Base-by-base conservation (phyloP, 176 grass and related monocot species). In the Carex kokanica region DNA sequence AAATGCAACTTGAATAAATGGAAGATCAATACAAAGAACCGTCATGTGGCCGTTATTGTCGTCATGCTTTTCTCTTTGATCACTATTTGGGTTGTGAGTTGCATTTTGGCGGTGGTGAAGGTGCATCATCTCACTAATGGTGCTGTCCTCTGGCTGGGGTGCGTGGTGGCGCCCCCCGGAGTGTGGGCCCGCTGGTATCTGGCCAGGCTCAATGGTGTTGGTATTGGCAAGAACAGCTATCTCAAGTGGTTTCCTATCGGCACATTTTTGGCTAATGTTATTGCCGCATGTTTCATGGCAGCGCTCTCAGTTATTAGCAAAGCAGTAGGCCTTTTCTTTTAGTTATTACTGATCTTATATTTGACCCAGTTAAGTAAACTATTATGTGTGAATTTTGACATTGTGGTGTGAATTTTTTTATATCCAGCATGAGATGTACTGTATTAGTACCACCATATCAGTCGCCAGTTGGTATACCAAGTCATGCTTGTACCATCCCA, bases 221-320 rank as follows among this genome's bases (percentile, higher is more conserved):
- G 96, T 80, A 64, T 95, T 7, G 91, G 93, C 54, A 93, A 91
- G 47, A 77, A 85, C 16, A 59, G 27, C 73, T 75, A 41, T 36
- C 72, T 98, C 70, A 98, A 88, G 79, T 98, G 96, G 96, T 85
- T 98, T 41, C 96, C 96, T 6, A 60, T 95, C 63, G 96, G 96
- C 32, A 98, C 96, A 20, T 87, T 95, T 82, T 64, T 74, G 81
- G 96, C 96, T 31, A 98, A 98, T 89, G 91, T 98, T 88, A 82
- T 91, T 78, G 93, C 89, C 14, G 86, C 96, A 71, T 89, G 86
- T 18, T 78, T 98, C 71, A 93, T 98, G 96, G 96, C 96, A 17
- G 77, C 86, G 0, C 88, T 95, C 27, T 80, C 91, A 21, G 61
- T 88, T 25, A 87, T 89, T 2, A 84, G 89, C 64, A 98, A 98